These are phyloP conservation scores for Backusella australiensis DNA, from an alignment of 192 early-diverging fungal genomes.

Conservation along the genomic window DNA sequence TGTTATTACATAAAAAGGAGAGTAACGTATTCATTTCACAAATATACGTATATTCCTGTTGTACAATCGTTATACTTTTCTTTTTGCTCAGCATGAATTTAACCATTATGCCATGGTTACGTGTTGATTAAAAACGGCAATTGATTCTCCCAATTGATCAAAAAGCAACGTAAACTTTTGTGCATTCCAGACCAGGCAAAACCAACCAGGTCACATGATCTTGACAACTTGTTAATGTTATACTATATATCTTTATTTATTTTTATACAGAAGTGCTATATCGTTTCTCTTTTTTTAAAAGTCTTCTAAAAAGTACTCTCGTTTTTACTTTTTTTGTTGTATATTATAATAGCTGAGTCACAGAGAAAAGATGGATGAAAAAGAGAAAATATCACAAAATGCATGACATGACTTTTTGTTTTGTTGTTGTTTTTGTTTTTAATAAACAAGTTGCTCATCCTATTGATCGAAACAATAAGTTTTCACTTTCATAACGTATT, in stretches of 20 bases:
- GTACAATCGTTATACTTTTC: neutral
- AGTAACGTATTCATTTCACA: no score
- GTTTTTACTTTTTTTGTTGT: neutral
- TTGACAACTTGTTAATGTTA: neutral
- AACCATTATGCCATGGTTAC: neutral
- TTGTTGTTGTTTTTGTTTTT: constrained; percentile 4
- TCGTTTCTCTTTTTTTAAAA: neutral
- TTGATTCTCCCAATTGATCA: neutral
- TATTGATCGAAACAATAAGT: neutral
- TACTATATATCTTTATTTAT: neutral
- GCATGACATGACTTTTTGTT: constrained; percentile 1
- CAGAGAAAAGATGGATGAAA: neutral
- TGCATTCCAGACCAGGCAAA: no score
- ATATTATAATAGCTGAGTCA: neutral
- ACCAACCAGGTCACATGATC: neutral
- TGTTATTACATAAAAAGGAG: neutral
- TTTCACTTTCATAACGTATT: neutral
- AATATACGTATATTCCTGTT: neutral
- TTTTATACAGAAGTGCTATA: neutral
- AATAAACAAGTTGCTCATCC: constrained; percentile 34
- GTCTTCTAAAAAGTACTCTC: neutral
- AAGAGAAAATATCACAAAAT: constrained; percentile 5
- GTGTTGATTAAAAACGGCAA: neutral
- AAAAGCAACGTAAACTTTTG: neutral
- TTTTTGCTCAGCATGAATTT: no score